Percentiles rank a stretch among this genome's conserved stretches.
Evolutionary conservation across 2,329 filamentous ascomycete genomes (phyloP).

Genomic region (Lachnellula arida): DNA sequence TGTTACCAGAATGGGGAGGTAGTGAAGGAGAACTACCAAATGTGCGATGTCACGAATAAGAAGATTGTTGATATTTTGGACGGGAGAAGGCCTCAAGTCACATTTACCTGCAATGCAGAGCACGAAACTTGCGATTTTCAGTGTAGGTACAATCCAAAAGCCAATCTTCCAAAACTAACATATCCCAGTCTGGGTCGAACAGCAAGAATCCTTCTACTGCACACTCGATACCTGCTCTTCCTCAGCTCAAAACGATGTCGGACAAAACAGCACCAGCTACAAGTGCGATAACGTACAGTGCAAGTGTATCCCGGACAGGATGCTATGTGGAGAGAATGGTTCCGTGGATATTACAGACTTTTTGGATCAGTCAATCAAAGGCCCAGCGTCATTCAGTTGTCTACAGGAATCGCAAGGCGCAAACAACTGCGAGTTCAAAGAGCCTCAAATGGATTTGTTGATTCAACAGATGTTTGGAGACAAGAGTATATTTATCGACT

Average conservation of each 20-base stretch:
- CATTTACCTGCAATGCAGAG: constrained; percentile 81
- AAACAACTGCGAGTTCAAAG: constrained; percentile 75
- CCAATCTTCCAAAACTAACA: constrained; percentile 19
- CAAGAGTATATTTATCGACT: constrained; percentile 77
- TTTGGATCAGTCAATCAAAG: constrained; percentile 73
- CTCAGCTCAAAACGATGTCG: constrained; percentile 60
- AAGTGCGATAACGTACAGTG: constrained; percentile 81
- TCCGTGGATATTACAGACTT: constrained; percentile 93
- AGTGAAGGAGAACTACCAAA: constrained; percentile 93
- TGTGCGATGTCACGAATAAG: constrained; percentile 94
- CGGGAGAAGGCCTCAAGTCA: constrained; percentile 83
- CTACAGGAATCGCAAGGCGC: constrained; percentile 57
- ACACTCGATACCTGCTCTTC: constrained; percentile 77
- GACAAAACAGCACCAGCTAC: constrained; percentile 78
- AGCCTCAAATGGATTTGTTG: constrained; percentile 87
- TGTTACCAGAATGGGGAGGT: constrained; percentile 91
- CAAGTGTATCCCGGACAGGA: constrained; percentile 81
- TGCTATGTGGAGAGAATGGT: constrained; percentile 88
- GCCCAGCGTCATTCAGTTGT: constrained; percentile 81
- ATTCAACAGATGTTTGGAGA: constrained; percentile 90
- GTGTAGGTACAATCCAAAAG: constrained; percentile 51
- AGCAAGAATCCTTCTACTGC: constrained; percentile 94
- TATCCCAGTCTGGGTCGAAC: constrained; percentile 80
- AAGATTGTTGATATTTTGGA: constrained; percentile 87
- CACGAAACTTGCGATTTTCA: constrained; percentile 85